These are phyloP conservation scores for Boletus vinaceobasis DNA, from an alignment of 768 basidiomycete genomes.

Conservation along the genomic window DNA sequence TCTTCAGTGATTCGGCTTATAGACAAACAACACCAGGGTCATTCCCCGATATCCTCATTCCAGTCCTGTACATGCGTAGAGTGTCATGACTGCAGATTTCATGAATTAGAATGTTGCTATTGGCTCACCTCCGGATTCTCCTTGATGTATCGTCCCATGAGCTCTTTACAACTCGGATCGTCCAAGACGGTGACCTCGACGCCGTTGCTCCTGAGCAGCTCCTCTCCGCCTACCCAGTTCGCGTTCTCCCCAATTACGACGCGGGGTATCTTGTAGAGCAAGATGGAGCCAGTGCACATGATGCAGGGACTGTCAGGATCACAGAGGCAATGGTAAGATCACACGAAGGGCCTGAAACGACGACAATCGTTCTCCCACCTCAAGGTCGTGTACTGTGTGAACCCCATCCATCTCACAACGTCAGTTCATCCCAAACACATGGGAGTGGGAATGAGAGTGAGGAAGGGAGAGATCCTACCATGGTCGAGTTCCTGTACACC, in stretches of 20 bases:
- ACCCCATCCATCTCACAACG: background rate
- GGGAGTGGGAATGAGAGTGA: background rate
- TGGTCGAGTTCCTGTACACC: slow-evolving; percentile 46
- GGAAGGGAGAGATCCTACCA: slow-evolving; percentile 34
- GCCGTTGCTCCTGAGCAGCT: slow-evolving; percentile 47
- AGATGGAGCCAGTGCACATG: slow-evolving; percentile 63
- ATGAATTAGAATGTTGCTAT: slow-evolving; percentile 4
- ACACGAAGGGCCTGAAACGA: background rate
- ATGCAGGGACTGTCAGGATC: slow-evolving; percentile 44
- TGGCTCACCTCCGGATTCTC: slow-evolving; percentile 49
- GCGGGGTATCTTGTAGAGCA: slow-evolving; percentile 62
- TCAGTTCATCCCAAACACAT: background rate
- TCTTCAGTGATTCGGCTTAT: slow-evolving; percentile 1
- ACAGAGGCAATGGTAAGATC: background rate
- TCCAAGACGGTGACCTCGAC: slow-evolving; percentile 52
- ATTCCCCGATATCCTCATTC: slow-evolving; percentile 61
- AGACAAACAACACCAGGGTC: slow-evolving; percentile 5
- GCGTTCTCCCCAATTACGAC: slow-evolving; percentile 64
- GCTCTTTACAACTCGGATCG: slow-evolving; percentile 46
- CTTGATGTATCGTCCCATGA: slow-evolving; percentile 56
- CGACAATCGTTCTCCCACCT: slow-evolving; percentile 21
- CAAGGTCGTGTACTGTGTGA: slow-evolving; percentile 36
- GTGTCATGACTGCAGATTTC: background rate
- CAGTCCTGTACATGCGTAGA: slow-evolving; percentile 41
- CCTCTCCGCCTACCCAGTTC: slow-evolving; percentile 53